Evolutionary conservation across 257 asterid genomes (phyloP).

Genomic region (Echium plantagineum): DNA sequence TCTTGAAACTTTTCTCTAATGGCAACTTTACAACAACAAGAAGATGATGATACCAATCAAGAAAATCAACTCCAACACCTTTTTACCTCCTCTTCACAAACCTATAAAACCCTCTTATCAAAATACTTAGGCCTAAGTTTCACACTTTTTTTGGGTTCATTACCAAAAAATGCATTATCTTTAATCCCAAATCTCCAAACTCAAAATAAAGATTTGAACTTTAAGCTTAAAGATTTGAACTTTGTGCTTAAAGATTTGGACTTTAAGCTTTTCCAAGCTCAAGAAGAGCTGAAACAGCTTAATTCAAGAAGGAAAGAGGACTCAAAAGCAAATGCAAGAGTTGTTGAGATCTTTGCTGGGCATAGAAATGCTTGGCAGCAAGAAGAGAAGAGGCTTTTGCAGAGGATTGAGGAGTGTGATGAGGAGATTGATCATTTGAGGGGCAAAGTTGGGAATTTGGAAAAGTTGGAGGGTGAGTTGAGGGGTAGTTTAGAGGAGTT

Average conservation of each 20-base stretch:
- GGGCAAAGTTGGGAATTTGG: slow-evolving; percentile 61
- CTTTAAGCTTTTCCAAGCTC: slow-evolving; percentile 53
- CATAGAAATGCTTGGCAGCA: slow-evolving; percentile 97
- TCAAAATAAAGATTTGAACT: slow-evolving; percentile 48
- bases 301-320: slow-evolving; percentile 79
- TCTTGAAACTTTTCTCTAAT: slow-evolving; percentile 7
- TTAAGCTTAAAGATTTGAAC: slow-evolving; percentile 48
- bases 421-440: slow-evolving; percentile 59
- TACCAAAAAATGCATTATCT: slow-evolving; percentile 52
- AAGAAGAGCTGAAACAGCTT: slow-evolving; percentile 71
- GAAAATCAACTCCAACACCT: slow-evolving; percentile 13
- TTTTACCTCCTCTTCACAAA: neutral
- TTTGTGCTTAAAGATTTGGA: slow-evolving; percentile 55
- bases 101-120: slow-evolving; percentile 38
- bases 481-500: slow-evolving; percentile 54
- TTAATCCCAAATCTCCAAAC: slow-evolving; percentile 37
- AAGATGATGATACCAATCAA: slow-evolving; percentile 16
- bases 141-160: slow-evolving; percentile 48
- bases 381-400: slow-evolving; percentile 74
- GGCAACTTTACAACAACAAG: slow-evolving; percentile 47
- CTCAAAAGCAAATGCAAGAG: slow-evolving; percentile 93
- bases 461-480: slow-evolving; percentile 56
- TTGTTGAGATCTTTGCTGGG: slow-evolving; percentile 92
- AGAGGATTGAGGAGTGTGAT: slow-evolving; percentile 66
- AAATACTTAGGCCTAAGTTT: slow-evolving; percentile 75